phyloP scores from a whole-genome alignment of 2,329 filamentous ascomycete genomes.

The Sclerotinia nivalis region DNA sequence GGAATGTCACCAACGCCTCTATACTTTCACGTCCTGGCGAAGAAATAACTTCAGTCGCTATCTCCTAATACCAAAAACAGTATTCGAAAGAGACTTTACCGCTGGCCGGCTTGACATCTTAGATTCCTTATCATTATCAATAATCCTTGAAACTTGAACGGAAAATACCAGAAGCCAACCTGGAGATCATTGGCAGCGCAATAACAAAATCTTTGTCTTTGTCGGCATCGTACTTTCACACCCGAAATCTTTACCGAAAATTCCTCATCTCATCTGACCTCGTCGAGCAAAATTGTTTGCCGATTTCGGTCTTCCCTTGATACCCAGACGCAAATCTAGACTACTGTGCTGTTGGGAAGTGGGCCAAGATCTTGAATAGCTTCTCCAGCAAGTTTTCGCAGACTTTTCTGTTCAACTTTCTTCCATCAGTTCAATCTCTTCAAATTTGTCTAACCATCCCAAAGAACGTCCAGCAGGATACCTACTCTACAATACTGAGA shows the following conservation, averaged over 20 bases:
- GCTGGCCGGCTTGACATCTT: neutral
- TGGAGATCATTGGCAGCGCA: too few species aligned
- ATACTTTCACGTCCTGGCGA: neutral
- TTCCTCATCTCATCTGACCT: conserved; percentile 1
- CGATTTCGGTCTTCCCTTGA: neutral
- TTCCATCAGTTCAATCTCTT: neutral
- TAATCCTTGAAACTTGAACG: neutral
- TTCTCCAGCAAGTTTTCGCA: neutral
- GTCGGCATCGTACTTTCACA: neutral
- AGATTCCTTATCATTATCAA: neutral
- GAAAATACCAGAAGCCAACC: neutral
- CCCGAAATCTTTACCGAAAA: neutral
- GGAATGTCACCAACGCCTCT: neutral
- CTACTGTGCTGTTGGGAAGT: neutral
- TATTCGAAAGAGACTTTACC: neutral
- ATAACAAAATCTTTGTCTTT: neutral
- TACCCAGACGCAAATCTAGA: neutral
- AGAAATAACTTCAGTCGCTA: neutral
- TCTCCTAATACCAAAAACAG: neutral
- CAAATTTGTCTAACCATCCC: neutral
- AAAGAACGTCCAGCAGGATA: neutral
- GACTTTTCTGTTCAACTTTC: neutral
- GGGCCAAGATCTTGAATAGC: neutral
- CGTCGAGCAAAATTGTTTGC: neutral
- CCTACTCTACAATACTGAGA: neutral